These are phyloP conservation scores for Penicillium aurantiogriseum DNA, from an alignment of 2,329 filamentous ascomycete species.

Conservation along the genomic window DNA sequence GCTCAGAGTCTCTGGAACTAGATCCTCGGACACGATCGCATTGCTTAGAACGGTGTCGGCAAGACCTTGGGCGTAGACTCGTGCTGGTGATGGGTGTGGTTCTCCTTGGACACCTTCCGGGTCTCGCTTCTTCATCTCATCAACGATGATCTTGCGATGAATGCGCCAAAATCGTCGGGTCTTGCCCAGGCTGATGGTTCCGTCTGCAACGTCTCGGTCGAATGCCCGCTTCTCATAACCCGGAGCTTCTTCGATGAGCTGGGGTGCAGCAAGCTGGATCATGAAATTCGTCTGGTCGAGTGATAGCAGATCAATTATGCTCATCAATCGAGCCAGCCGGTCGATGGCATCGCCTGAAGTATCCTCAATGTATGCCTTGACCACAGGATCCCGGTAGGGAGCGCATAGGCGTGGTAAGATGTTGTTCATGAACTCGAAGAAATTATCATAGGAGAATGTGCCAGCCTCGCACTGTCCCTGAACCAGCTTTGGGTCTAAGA, in stretches of 20 bases:
- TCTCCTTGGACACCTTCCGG: slow-evolving; percentile 38
- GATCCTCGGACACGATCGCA: slow-evolving; percentile 49
- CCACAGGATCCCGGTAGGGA: slow-evolving; percentile 60
- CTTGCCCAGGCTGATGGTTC: slow-evolving; percentile 51
- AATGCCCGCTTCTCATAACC: slow-evolving; percentile 63
- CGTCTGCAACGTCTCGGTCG: slow-evolving; percentile 53
- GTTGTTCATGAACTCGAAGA: slow-evolving; percentile 63
- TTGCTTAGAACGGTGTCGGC: slow-evolving; percentile 59
- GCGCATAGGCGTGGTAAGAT: slow-evolving; percentile 65
- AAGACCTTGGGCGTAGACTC: slow-evolving; percentile 60
- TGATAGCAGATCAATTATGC: slow-evolving; percentile 61
- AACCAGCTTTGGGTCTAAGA: slow-evolving; percentile 59
- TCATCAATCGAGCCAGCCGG: slow-evolving; percentile 61
- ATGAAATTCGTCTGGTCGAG: slow-evolving; percentile 67
- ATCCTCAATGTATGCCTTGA: slow-evolving; percentile 56
- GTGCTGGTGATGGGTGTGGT: slow-evolving; percentile 34
- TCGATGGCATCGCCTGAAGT: slow-evolving; percentile 57
- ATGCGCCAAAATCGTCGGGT: slow-evolving; percentile 57
- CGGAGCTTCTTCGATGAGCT: slow-evolving; percentile 59
- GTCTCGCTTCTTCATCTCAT: slow-evolving; percentile 52
- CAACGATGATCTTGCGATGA: slow-evolving; percentile 40
- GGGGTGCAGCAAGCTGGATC: slow-evolving; percentile 59
- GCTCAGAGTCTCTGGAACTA: slow-evolving; percentile 60
- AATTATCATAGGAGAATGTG: slow-evolving; percentile 62
- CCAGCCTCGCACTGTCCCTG: slow-evolving; percentile 58